Conservation (phyloP, 2,329 filamentous ascomycete species). For the Trichoderma hamatum region DNA sequence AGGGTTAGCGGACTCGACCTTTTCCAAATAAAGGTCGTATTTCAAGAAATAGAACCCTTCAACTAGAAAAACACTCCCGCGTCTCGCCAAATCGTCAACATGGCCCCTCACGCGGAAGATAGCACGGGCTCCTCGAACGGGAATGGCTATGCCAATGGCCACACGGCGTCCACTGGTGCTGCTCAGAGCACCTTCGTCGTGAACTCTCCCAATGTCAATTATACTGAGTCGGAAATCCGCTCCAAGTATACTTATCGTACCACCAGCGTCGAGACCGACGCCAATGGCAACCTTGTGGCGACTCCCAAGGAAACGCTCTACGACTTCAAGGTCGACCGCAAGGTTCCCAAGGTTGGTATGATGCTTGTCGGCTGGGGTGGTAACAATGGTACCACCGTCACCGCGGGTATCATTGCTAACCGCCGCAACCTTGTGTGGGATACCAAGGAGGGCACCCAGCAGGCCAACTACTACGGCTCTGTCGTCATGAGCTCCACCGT, state of each 20-base stretch:
- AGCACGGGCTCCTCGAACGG: conserved; percentile 61
- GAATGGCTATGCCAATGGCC: conserved; percentile 55
- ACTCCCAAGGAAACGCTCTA: conserved; percentile 87
- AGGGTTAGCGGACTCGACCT: conserved; percentile 72
- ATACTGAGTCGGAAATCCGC: conserved; percentile 84
- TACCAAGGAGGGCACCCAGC: conserved; percentile 82
- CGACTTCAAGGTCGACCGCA: conserved; percentile 96
- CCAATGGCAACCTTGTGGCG: conserved; percentile 77
- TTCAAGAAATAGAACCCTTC: conserved; percentile 35
- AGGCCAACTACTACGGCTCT: conserved; percentile 97
- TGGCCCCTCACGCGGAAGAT: conserved; percentile 88
- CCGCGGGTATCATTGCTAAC: conserved; percentile 96
- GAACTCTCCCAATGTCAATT: conserved; percentile 87
- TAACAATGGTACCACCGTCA: conserved; percentile 97
- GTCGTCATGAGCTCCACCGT: conserved; percentile 96
- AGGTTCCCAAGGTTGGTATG: conserved; percentile 88
- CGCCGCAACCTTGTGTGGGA: conserved; percentile 85
- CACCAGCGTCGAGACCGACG: conserved; percentile 73
- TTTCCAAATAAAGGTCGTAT: conserved; percentile 56
- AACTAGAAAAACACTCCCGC: conserved; percentile 29
- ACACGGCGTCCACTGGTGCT: conserved; percentile 51
- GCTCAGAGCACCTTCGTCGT: conserved; percentile 76
- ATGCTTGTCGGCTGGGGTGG: conserved; percentile 98
- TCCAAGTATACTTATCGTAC: conserved; percentile 97
- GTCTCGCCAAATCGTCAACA: conserved; percentile 51